phyloP scores from a whole-genome alignment of 352 stramenopile genomes.

The Globisporangium recalcitrans region DNA sequence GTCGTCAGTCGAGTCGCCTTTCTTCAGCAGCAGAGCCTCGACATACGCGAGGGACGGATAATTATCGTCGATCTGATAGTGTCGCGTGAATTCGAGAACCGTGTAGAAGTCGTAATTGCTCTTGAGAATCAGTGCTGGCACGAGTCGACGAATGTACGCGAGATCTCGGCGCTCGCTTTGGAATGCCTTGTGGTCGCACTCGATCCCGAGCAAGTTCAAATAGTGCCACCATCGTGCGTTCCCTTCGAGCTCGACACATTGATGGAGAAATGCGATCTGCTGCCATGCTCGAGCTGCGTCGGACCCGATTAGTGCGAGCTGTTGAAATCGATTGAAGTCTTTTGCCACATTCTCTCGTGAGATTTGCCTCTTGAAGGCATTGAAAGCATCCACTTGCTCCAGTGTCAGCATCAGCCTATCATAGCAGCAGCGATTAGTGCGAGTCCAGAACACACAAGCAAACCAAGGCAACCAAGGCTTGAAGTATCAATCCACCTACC shows the following conservation, averaged over 20 bases:
- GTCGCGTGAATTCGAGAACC: slow-evolving; percentile 71
- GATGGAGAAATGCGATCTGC: slow-evolving; percentile 74
- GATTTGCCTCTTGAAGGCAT: slow-evolving; percentile 66
- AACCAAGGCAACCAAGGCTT: background rate
- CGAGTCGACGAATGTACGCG: slow-evolving; percentile 59
- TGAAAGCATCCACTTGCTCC: slow-evolving; percentile 69
- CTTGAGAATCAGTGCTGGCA: slow-evolving; percentile 52
- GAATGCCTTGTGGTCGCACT: slow-evolving; percentile 75
- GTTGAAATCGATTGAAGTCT: slow-evolving; percentile 76
- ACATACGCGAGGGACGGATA: slow-evolving; percentile 66
- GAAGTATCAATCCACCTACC: slow-evolving; percentile 22
- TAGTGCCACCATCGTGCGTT: slow-evolving; percentile 86
- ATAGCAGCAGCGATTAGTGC: background rate
- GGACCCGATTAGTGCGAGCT: slow-evolving; percentile 63
- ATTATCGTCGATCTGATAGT: slow-evolving; percentile 83
- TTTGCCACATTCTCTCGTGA: slow-evolving; percentile 77
- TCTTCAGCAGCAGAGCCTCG: slow-evolving; percentile 48
- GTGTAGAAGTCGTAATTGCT: slow-evolving; percentile 81
- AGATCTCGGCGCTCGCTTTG: slow-evolving; percentile 62
- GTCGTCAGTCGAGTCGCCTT: slow-evolving; percentile 12
- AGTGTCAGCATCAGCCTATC: slow-evolving; percentile 67
- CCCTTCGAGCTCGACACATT: slow-evolving; percentile 73
- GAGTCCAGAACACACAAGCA: background rate
- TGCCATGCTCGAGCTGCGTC: slow-evolving; percentile 75
- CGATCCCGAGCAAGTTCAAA: slow-evolving; percentile 66